Evolutionary conservation across 805 yeast species (phyloP), one percentile per base, ranked within the genome.

Genomic region (Ogataea methanolica): DNA sequence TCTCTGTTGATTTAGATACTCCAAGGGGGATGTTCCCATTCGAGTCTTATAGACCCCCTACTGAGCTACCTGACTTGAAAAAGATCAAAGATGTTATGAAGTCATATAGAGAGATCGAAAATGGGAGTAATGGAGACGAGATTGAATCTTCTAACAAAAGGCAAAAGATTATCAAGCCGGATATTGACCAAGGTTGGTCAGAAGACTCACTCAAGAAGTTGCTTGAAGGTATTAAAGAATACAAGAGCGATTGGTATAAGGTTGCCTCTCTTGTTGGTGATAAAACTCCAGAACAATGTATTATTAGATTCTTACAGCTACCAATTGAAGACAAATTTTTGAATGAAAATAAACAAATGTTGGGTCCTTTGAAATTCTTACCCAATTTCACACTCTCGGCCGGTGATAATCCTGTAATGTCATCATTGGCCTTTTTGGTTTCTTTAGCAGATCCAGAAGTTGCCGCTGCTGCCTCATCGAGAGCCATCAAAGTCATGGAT

Each of bases 11-110:
- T 49, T 82, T 80, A 59, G 97, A 91, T 65, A 87, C 96, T 0
- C 97, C 97, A 42, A 75, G 96, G 53, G 97, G 97, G 0, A 70
- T 89, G 57, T 90, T 88, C 63, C 97, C 97, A 17, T 91, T 89
- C 68, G 91, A 89, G 63, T 81, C 91, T 26, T 87, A 81, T 67
- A 85, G 83, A 51, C 78, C 83, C 39, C 80, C 83, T 12, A 74
- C 80, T 3, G 81, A 83, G 21, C 49, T 67, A 7, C 71, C 71
- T 4, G 68, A 68, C 50, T 45, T 68, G 36, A 46, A 56, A 4
- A 56, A 53, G 26, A 56, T 66, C 4, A 67, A 62, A 47, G 50
- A 56, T 22, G 43, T 54, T 14, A 17, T 60, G 47, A 54, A 50
- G 6, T 7, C 17, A 11, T 33, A 33, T 14, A 41, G 39, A 21